These are phyloP conservation scores for Phytophthora palmivora DNA, from an alignment of 352 stramenopile species.

Conservation along the genomic window DNA sequence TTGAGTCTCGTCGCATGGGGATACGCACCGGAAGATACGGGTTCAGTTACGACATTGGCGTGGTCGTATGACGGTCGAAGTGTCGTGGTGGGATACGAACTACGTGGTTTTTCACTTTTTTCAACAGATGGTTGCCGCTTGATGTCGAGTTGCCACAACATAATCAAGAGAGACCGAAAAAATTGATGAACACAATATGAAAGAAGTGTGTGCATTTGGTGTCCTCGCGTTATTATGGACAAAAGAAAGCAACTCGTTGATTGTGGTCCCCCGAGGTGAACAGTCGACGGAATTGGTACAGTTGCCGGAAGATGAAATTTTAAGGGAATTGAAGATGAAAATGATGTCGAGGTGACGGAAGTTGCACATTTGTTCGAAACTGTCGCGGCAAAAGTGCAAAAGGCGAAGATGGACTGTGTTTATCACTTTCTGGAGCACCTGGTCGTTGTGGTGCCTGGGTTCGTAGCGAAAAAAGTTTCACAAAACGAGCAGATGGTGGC, in stretches of 20 bases:
- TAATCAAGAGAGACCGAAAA: constrained; percentile 58
- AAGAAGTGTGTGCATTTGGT: constrained; percentile 72
- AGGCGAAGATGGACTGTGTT: constrained; percentile 71
- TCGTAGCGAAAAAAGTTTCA: constrained; percentile 80
- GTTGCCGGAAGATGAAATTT: constrained; percentile 28
- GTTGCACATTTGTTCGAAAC: constrained; percentile 48
- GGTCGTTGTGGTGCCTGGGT: constrained; percentile 83
- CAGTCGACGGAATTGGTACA: constrained; percentile 45
- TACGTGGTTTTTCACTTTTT: constrained; percentile 82
- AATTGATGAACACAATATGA: constrained; percentile 31
- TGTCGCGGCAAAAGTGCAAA: constrained; percentile 59
- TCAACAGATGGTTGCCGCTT: constrained; percentile 80
- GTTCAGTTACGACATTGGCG: constrained; percentile 64
- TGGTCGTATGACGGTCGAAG: constrained; percentile 72
- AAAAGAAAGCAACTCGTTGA: constrained; percentile 59
- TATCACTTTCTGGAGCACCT: constrained; percentile 80
- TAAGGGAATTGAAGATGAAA: constrained; percentile 21
- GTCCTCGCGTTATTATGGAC: constrained; percentile 70
- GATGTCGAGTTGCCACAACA: constrained; percentile 88
- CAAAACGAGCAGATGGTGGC: constrained; percentile 50
- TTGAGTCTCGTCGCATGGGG: constrained; percentile 72
- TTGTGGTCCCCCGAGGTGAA: constrained; percentile 67
- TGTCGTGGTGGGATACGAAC: constrained; percentile 71
- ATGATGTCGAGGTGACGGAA: constrained; percentile 17
- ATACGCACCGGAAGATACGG: constrained; percentile 61